Evolutionary conservation across 306 rosid species (phyloP).

Genomic region (Medicago arabica): DNA sequence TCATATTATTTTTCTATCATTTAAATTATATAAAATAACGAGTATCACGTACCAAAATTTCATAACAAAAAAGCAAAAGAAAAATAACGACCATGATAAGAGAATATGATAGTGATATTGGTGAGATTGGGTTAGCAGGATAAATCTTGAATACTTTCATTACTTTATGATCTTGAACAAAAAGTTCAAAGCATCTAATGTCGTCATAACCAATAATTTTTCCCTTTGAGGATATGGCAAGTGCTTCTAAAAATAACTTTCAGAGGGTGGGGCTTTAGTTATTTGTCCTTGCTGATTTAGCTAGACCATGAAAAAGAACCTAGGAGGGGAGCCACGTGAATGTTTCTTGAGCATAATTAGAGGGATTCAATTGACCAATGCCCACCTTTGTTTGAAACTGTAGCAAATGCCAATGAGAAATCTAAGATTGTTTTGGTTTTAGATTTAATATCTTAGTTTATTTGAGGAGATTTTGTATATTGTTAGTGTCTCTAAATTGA

Average conservation of each 20-base stretch:
- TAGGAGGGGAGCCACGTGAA: slow-evolving; percentile 26
- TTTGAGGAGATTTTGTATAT: too few species aligned
- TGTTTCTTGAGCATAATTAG: slow-evolving; percentile 11
- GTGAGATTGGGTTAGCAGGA: slow-evolving; percentile 26
- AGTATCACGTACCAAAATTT: background rate
- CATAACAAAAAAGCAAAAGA: background rate
- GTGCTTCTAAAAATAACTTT: slow-evolving; percentile 15
- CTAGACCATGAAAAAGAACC: background rate
- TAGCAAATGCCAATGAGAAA: background rate
- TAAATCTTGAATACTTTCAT: slow-evolving; percentile 34
- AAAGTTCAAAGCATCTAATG: slow-evolving; percentile 33
- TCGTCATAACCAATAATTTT: slow-evolving; percentile 27
- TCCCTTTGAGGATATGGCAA: slow-evolving; percentile 12
- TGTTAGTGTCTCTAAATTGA: too few species aligned
- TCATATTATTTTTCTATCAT: too few species aligned
- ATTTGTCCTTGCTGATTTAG: slow-evolving; percentile 11
- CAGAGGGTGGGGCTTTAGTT: background rate
- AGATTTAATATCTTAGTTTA: too few species aligned
- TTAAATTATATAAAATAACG: too few species aligned
- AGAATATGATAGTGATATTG: slow-evolving; percentile 27
- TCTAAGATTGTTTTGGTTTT: background rate
- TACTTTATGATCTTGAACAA: slow-evolving; percentile 16
- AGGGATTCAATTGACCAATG: slow-evolving; percentile 7
- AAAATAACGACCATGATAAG: background rate
- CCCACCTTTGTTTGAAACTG: background rate